Evolutionary conservation across 1,139 yeast genomes (phyloP), one percentile per base, ranked within the genome.

Genomic region (Hansenula sp.): DNA sequence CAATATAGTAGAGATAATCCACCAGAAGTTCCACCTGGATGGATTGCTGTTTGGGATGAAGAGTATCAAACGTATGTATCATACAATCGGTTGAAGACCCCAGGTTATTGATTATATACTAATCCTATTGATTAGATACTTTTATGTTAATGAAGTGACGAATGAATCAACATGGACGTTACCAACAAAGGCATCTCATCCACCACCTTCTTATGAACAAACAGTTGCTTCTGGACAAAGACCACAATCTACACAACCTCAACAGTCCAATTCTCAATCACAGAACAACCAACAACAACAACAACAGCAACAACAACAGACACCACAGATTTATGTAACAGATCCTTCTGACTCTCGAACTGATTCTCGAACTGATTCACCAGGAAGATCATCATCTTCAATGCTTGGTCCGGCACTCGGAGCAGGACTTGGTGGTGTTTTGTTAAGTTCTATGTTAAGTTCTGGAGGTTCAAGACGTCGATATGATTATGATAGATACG

Each of bases 121-220:
- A 13, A 26, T 26, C 16, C n/a, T n/a, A n/a, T n/a, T n/a, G n/a
- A n/a, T n/a, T n/a, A 28, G 82, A 20, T 43, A 75, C 74, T 78
- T 68, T 57, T 84, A 79, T 52, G 92, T 84, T 29, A 66, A 83
- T 52, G 64, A 78, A 49, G 48, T 66, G 18, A 72, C 84, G 17
- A 81, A 82, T 48, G 65, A 75, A 48, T 81, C 89, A 2, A 92
- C 82, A 60, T 84, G 94, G 94, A 89, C 81, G 42, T 71, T 77
- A 16, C 92, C 92, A 2, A 43, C 44, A 20, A 19, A 36, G 25
- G 26, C 42, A 19, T 39, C 40, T 20, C 13, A 41, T 18, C 34
- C 11, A 12, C 28, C 29, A 19, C 32, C 32, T 10, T 10, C 13
- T 24, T 24, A 24, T 24, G 26, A 24, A 24, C 26, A 24, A 24